These are phyloP conservation scores for Stemphylium lycopersici DNA, from an alignment of 2,329 filamentous ascomycete genomes.

Conservation along the genomic window DNA sequence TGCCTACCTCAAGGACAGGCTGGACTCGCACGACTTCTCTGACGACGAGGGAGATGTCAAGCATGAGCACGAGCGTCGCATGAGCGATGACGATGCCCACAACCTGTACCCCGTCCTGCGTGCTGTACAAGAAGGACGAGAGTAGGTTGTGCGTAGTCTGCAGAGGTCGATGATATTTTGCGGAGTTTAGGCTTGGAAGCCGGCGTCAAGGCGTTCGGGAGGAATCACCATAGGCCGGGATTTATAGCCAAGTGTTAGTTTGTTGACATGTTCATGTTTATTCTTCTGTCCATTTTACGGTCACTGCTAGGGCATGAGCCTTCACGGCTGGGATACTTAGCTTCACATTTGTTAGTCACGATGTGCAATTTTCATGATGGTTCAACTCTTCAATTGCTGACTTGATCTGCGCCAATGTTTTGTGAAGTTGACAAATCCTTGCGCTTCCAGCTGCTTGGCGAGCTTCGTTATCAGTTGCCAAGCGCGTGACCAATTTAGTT, in stretches of 20 bases:
- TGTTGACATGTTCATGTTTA: constrained; percentile 16
- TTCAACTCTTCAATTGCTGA: constrained; percentile 7
- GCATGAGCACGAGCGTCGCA: constrained; percentile 34
- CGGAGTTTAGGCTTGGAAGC: constrained; percentile 18
- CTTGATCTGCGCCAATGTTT: neutral
- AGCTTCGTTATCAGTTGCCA: constrained; percentile 27
- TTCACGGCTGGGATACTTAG: constrained; percentile 12
- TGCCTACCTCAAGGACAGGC: constrained; percentile 61
- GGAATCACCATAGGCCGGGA: constrained; percentile 3
- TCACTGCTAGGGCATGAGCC: constrained; percentile 14
- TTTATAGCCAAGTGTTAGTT: constrained; percentile 11
- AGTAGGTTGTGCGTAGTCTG: constrained; percentile 25
- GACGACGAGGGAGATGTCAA: constrained; percentile 43
- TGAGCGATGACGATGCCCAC: constrained; percentile 49
- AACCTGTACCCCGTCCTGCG: constrained; percentile 50
- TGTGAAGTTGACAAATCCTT: neutral
- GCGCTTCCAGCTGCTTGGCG: neutral
- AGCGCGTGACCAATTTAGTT: constrained; percentile 35
- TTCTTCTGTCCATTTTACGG: constrained; percentile 11
- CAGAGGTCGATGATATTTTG: constrained; percentile 11
- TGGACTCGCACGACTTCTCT: constrained; percentile 58
- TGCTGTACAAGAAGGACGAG: constrained; percentile 48
- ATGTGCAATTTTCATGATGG: constrained; percentile 21
- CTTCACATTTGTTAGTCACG: constrained; percentile 15
- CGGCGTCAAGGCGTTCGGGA: constrained; percentile 23